These are phyloP conservation scores for Neurospora cerealis DNA, from an alignment of 495 filamentous ascomycete species.

Conservation along the genomic window DNA sequence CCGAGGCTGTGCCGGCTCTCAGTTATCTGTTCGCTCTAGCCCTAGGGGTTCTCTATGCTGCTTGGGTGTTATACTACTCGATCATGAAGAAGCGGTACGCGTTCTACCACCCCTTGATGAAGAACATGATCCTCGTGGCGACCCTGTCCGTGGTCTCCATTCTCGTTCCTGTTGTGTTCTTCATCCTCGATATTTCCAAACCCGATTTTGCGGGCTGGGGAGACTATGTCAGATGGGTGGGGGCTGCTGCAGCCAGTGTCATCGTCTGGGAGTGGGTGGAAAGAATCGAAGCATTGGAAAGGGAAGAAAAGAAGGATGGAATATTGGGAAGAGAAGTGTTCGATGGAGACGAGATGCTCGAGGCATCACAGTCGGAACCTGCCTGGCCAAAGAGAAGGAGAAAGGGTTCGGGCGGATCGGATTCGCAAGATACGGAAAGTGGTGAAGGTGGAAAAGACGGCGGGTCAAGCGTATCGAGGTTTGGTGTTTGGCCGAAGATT, in stretches of 20 bases:
- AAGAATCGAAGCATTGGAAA: slow-evolving; percentile 90
- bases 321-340: slow-evolving; percentile 91
- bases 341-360: slow-evolving; percentile 93
- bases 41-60: slow-evolving; percentile 80
- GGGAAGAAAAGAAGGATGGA: slow-evolving; percentile 92
- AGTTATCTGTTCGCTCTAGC: slow-evolving; percentile 91
- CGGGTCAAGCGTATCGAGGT: slow-evolving; percentile 18
- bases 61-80: slow-evolving; percentile 93
- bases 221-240: slow-evolving; percentile 96
- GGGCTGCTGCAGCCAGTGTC: slow-evolving; percentile 89
- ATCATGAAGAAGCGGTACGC: slow-evolving; percentile 87
- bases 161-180: slow-evolving; percentile 88
- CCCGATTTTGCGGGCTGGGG: slow-evolving; percentile 88
- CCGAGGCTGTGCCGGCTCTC: slow-evolving; percentile 82
- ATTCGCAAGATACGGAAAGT: slow-evolving; percentile 17
- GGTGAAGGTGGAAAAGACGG: slow-evolving; percentile 7
- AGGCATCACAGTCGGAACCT: slow-evolving; percentile 47
- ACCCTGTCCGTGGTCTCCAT: slow-evolving; percentile 68
- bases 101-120: slow-evolving; percentile 88
- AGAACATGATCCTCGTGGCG: slow-evolving; percentile 81
- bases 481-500: slow-evolving; percentile 38
- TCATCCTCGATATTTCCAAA: slow-evolving; percentile 84
- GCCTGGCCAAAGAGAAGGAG: slow-evolving; percentile 26
- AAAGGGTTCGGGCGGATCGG: slow-evolving; percentile 19
- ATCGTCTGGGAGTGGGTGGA: slow-evolving; percentile 99